These are phyloP conservation scores for Talaromyces thailandensis DNA, from an alignment of 495 filamentous ascomycete species.

Conservation along the genomic window DNA sequence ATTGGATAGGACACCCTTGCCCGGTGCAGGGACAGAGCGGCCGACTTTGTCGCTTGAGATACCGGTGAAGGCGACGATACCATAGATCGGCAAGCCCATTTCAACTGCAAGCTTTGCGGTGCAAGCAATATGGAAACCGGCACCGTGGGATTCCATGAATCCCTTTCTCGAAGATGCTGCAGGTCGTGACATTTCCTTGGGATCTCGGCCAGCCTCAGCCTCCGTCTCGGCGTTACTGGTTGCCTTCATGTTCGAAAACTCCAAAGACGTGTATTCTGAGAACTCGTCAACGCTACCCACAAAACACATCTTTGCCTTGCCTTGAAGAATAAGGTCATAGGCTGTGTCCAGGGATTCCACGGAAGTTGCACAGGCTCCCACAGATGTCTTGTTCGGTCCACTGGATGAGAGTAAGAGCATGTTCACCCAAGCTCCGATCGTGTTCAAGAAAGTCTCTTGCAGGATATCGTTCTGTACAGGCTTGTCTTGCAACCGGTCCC, in stretches of 20 bases:
- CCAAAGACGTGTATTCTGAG: constrained; percentile 10
- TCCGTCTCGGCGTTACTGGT: constrained; percentile 11
- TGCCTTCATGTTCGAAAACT: constrained; percentile 16
- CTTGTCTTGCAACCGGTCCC: constrained; percentile 11
- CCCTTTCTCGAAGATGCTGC: not conserved
- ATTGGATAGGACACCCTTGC: constrained; percentile 11
- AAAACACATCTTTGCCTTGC: constrained; percentile 12
- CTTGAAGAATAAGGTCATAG: constrained; percentile 9
- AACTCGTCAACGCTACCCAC: constrained; percentile 14
- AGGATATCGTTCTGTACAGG: constrained; percentile 14
- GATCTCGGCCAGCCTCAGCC: not conserved
- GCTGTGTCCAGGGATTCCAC: constrained; percentile 16
- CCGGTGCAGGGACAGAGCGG: not conserved
- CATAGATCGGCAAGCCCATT: constrained; percentile 16
- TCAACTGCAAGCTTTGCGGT: constrained; percentile 13
- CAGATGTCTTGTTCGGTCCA: constrained; percentile 14
- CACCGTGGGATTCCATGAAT: constrained; percentile 4
- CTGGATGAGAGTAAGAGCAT: constrained; percentile 14
- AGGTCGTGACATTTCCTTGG: not conserved
- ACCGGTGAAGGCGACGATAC: constrained; percentile 8
- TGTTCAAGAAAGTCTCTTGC: constrained; percentile 17
- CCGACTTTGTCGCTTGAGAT: not conserved
- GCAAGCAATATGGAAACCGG: constrained; percentile 13
- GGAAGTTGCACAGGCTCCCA: constrained; percentile 13
- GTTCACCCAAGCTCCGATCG: constrained; percentile 16